Percentiles rank a stretch among this genome's conserved stretches.
Evolutionary conservation across 768 basidiomycete species (phyloP).

Genomic region (Chlorophyllum brunneum): DNA sequence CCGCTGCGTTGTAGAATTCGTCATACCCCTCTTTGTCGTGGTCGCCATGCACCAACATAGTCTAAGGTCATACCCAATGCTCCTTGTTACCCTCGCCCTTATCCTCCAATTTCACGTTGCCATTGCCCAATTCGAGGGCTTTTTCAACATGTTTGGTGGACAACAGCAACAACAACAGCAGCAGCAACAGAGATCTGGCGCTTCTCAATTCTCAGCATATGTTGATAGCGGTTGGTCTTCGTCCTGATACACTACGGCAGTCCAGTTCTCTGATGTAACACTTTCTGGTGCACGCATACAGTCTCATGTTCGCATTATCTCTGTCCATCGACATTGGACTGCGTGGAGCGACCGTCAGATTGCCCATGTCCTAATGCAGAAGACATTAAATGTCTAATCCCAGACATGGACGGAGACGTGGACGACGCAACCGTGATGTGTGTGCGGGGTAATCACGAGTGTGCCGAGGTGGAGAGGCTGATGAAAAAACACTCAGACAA

Average conservation of each 20-base stretch:
- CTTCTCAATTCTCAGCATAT: constrained; percentile 63
- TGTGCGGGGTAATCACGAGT: constrained; percentile 62
- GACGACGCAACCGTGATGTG: constrained; percentile 63
- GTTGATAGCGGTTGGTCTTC: constrained; percentile 54
- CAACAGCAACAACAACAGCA: constrained; percentile 58
- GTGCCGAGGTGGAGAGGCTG: constrained; percentile 56
- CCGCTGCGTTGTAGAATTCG: too few species aligned
- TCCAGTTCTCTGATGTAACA: not conserved
- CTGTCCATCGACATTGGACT: constrained; percentile 72
- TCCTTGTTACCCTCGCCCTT: constrained; percentile 20
- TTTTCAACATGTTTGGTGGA: constrained; percentile 69
- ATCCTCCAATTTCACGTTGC: constrained; percentile 34
- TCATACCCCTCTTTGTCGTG: not conserved
- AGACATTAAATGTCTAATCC: constrained; percentile 74
- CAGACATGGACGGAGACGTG: constrained; percentile 48
- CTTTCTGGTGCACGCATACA: constrained; percentile 22
- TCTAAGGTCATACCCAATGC: not conserved
- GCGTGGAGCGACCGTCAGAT: constrained; percentile 56
- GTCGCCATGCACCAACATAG: not conserved
- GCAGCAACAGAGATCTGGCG: constrained; percentile 49
- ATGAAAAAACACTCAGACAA: constrained; percentile 33
- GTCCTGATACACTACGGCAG: not conserved
- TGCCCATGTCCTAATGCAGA: constrained; percentile 78
- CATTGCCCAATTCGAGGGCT: constrained; percentile 74
- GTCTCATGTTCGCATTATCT: constrained; percentile 73